These are phyloP conservation scores for Globisporangium nunn DNA, from an alignment of 352 stramenopile genomes.

Conservation along the genomic window DNA sequence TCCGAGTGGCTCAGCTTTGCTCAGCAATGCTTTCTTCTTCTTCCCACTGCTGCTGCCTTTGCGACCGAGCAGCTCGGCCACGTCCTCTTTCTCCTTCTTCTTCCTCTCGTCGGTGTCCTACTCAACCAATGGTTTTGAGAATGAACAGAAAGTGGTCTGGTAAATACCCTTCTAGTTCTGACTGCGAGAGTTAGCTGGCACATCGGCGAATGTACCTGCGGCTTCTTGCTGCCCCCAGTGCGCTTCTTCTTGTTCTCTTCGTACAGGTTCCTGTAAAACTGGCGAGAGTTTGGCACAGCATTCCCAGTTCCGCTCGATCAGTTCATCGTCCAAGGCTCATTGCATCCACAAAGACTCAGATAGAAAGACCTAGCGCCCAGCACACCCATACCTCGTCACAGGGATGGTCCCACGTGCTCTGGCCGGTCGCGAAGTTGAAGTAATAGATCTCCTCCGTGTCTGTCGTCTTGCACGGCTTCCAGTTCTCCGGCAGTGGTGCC, in stretches of 20 bases:
- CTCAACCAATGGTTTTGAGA: not conserved
- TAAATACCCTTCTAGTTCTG: too few species aligned
- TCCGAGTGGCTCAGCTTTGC: constrained; percentile 36
- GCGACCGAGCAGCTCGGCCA: constrained; percentile 66
- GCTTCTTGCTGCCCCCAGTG: constrained; percentile 23
- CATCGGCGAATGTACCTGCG: constrained; percentile 16
- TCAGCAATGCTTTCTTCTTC: constrained; percentile 52
- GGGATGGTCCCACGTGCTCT: constrained; percentile 93
- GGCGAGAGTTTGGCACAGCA: constrained; percentile 7
- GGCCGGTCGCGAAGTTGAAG: constrained; percentile 91
- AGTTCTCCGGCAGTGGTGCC: constrained; percentile 90
- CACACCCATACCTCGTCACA: constrained; percentile 72
- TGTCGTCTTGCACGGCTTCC: constrained; percentile 94
- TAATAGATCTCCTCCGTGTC: constrained; percentile 96
- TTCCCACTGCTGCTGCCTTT: constrained; percentile 22
- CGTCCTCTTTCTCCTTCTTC: constrained; percentile 77
- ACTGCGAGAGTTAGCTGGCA: not conserved
- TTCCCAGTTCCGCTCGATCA: not conserved
- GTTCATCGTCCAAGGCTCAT: not conserved
- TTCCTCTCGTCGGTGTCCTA: constrained; percentile 70
- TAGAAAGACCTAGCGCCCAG: too few species aligned
- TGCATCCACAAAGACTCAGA: too few species aligned
- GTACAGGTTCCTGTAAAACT: constrained; percentile 91
- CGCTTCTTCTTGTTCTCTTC: constrained; percentile 88
- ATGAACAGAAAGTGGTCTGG: not conserved